These are phyloP conservation scores for Colletotrichum australisinense DNA, from an alignment of 2,329 filamentous ascomycete species.

Conservation along the genomic window DNA sequence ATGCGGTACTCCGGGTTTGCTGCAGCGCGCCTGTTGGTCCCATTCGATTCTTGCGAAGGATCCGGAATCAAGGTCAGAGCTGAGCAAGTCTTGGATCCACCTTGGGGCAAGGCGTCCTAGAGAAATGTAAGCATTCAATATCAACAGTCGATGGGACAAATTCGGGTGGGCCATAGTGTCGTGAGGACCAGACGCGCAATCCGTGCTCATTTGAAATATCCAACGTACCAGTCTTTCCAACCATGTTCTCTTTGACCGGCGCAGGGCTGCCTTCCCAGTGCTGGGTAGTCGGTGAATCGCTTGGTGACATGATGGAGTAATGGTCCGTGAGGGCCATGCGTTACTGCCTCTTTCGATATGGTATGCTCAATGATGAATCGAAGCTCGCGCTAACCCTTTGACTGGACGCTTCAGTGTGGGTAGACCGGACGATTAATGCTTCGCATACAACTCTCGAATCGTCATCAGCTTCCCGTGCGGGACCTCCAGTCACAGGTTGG, in stretches of 20 bases:
- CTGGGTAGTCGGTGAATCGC: constrained; percentile 18
- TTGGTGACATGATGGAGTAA: constrained; percentile 20
- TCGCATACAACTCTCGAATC: neutral
- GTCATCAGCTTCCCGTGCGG: neutral
- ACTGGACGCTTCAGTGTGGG: neutral
- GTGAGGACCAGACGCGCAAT: neutral
- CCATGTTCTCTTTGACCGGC: constrained; percentile 19
- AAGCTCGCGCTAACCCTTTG: neutral
- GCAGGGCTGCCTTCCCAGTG: constrained; percentile 28
- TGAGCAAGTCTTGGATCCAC: constrained; percentile 54
- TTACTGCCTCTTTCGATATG: neutral
- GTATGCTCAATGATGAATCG: neutral
- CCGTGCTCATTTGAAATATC: neutral
- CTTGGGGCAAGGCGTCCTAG: constrained; percentile 49
- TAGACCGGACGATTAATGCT: neutral
- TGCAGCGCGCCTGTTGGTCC: constrained; percentile 48
- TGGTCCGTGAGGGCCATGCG: neutral
- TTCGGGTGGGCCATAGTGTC: neutral
- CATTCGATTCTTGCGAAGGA: constrained; percentile 42
- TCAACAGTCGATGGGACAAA: neutral
- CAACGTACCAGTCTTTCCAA: constrained; percentile 29
- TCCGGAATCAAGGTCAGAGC: constrained; percentile 48
- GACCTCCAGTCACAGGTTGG: neutral
- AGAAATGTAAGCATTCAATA: neutral
- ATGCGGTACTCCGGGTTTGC: constrained; percentile 44